phyloP scores from a whole-genome alignment of 192 early-diverging fungal species.

The Coemansia guatemalensis region DNA sequence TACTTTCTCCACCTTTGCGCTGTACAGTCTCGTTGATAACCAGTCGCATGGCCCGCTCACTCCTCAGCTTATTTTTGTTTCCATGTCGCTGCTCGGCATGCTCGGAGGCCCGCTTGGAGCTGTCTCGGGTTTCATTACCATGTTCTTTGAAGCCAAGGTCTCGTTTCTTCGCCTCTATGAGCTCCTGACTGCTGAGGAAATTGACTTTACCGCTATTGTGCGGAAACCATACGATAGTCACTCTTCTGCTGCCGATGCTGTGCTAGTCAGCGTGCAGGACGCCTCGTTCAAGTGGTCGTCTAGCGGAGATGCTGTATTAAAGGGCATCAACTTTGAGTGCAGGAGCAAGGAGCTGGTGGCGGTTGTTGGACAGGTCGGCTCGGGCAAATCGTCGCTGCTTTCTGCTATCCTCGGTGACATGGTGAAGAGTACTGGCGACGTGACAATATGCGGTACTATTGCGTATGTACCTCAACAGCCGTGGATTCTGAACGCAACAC shows the following conservation, averaged over 20 bases:
- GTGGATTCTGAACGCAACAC: conserved; percentile 87
- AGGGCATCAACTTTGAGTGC: conserved; percentile 40
- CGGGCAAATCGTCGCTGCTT: conserved; percentile 73
- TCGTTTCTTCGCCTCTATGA: background rate
- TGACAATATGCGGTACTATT: conserved; percentile 64
- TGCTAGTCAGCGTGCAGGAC: conserved; percentile 25
- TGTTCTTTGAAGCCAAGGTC: background rate
- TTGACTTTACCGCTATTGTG: background rate
- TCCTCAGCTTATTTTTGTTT: conserved; percentile 76
- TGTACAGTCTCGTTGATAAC: conserved; percentile 63
- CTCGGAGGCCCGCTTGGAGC: conserved; percentile 58
- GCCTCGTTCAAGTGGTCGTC: conserved; percentile 57
- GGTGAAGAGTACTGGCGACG: conserved; percentile 60
- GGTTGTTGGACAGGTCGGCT: conserved; percentile 68
- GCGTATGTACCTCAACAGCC: conserved; percentile 68
- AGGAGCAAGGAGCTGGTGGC: conserved; percentile 52
- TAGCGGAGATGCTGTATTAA: conserved; percentile 33
- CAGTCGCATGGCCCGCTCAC: conserved; percentile 58
- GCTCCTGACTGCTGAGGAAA: background rate
- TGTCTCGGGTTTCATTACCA: conserved; percentile 75
- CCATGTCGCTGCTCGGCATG: conserved; percentile 84
- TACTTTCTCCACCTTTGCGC: conserved; percentile 75
- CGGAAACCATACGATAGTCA: background rate
- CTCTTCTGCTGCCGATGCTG: background rate
- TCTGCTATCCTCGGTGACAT: conserved; percentile 87